Base-by-base conservation (phyloP, 768 basidiomycete species). In the Daedaleopsis sinensis region DNA sequence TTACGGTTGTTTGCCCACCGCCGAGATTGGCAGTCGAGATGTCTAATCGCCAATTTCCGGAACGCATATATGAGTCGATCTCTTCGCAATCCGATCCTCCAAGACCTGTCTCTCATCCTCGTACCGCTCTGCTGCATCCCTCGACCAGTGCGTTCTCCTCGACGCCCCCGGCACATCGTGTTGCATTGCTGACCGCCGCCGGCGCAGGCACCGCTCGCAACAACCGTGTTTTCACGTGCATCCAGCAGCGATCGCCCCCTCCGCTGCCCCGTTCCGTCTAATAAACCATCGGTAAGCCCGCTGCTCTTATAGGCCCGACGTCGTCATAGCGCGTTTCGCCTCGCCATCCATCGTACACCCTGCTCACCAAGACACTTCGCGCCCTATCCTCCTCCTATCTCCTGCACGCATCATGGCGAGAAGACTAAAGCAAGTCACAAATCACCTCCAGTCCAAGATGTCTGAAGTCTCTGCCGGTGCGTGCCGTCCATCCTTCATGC, bases 381-480 rank as follows among this genome's bases (percentile, higher is more conserved):
- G 38, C 44, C 10, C 16, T 32, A 32, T 32, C 16, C 49, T 3
- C n/a, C n/a, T n/a, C n/a, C n/a, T n/a, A n/a, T n/a, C n/a, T n/a
- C 18, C 52, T 42, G 19, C 19, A 18, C 52, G 21, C 58, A 43
- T 58, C 32, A 71, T 71, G 70, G 68, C 70, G 39, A 48, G 27
- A 57, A 88, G 90, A 76, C 74, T 90, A 38, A 78, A 82, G 59
- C 88, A 89, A 71, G 65, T 91, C 50, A 71, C 79, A 55, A 76
- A 77, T 58, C 89, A 91, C 68, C 70, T 90, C 35, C 70, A 73
- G 42, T 42, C 57, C 39, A 67, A 37, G 63, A 86, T 85, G 84
- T 78, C 62, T 19, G 58, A 53, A 35, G 66, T 70, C 57, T 57
- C 79, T 27, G 80, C 79, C 74, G 87, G 88, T 87, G 71, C 58